A percentile compares a stretch with the other conserved stretches of the same genome.
Evolutionary conservation across 495 filamentous ascomycete species (phyloP).

Genomic region (Xylaria palmicola): DNA sequence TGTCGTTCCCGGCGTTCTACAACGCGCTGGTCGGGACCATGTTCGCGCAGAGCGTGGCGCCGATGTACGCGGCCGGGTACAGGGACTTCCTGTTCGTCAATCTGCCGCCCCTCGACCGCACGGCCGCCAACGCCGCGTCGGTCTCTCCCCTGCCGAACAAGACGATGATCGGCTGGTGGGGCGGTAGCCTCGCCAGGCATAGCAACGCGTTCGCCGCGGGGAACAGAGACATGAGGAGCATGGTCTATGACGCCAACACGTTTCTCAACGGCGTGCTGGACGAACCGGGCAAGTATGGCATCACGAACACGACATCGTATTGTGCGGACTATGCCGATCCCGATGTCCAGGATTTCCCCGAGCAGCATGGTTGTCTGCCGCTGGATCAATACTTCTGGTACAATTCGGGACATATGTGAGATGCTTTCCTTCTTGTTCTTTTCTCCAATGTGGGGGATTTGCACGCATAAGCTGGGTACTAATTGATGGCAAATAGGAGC

Average conservation of each 20-base stretch:
- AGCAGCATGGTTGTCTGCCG: slow-evolving; percentile 47
- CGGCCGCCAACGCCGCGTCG: slow-evolving; percentile 37
- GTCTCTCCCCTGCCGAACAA: slow-evolving; percentile 42
- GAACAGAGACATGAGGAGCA: slow-evolving; percentile 27
- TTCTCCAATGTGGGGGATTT: neutral
- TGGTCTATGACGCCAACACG: slow-evolving; percentile 47
- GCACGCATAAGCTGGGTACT: neutral
- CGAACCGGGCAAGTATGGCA: slow-evolving; percentile 41
- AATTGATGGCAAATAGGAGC: neutral
- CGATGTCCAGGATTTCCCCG: slow-evolving; percentile 45
- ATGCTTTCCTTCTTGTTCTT: no score
- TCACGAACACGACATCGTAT: slow-evolving; percentile 50
- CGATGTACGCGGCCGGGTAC: slow-evolving; percentile 45
- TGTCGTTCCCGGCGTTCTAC: slow-evolving; percentile 43
- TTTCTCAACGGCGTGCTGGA: slow-evolving; percentile 46
- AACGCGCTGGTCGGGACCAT: slow-evolving; percentile 35
- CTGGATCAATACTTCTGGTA: slow-evolving; percentile 54
- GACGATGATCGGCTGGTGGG: slow-evolving; percentile 47
- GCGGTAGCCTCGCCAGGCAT: slow-evolving; percentile 32
- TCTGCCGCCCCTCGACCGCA: slow-evolving; percentile 50
- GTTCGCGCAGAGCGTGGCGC: slow-evolving; percentile 38
- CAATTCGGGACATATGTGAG: slow-evolving; percentile 47
- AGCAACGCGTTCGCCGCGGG: slow-evolving; percentile 22
- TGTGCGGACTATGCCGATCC: slow-evolving; percentile 50
- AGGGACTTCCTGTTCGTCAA: slow-evolving; percentile 50